phyloP scores from a whole-genome alignment of 192 early-diverging fungal species.

The Coemansia reversa region DNA sequence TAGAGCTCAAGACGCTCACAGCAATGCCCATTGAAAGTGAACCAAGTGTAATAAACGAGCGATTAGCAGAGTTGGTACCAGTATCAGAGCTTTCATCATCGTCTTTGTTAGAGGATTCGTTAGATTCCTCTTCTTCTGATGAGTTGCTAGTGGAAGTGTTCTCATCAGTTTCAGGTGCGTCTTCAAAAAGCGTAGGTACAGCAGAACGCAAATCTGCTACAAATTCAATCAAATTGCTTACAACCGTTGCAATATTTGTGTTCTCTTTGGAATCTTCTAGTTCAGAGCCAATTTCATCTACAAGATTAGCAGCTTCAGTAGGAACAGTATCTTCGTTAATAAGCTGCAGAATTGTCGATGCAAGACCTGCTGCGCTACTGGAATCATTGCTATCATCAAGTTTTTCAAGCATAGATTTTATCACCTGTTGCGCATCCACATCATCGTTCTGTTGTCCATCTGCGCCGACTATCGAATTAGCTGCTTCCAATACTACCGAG shows the following conservation, averaged over 20 bases:
- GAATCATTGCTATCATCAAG: constrained; percentile 5
- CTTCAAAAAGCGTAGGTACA: constrained; percentile 1
- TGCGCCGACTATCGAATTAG: neutral
- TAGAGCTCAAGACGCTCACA: too few species aligned
- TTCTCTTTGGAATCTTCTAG: constrained; percentile 1
- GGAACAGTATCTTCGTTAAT: neutral
- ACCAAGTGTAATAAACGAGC: too few species aligned
- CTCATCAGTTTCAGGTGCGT: neutral
- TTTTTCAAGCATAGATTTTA: neutral
- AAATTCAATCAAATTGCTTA: constrained; percentile 1
- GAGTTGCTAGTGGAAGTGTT: neutral
- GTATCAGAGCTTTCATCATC: too few species aligned
- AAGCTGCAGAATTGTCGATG: neutral
- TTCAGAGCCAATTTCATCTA: neutral
- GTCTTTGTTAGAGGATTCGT: neutral
- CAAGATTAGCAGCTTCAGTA: neutral
- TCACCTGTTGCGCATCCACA: neutral
- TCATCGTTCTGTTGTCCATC: neutral
- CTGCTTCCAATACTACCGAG: neutral
- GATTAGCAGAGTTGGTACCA: too few species aligned
- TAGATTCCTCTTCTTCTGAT: neutral
- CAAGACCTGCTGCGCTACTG: neutral
- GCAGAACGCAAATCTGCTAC: neutral
- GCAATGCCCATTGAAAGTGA: too few species aligned
- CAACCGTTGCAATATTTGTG: constrained; percentile 5